Evolutionary conservation across 2,329 filamentous ascomycete species (phyloP).

Genomic region (Pleurostoma richardsiae): DNA sequence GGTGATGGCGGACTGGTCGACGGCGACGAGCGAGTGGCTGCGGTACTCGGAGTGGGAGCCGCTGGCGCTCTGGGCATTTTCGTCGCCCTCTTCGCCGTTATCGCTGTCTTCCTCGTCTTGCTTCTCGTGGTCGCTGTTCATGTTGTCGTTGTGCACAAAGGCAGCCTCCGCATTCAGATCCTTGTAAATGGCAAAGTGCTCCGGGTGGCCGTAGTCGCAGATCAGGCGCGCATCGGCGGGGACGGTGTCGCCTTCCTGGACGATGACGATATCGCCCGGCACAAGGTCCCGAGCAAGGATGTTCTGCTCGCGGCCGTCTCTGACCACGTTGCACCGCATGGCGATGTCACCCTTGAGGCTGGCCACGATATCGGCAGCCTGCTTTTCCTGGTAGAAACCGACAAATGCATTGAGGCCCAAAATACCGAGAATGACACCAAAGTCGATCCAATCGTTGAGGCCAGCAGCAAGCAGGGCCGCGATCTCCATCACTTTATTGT

Average conservation of each 20-base stretch:
- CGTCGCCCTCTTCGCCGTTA: slow-evolving; percentile 4
- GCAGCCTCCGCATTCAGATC: slow-evolving; percentile 62
- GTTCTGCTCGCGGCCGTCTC: slow-evolving; percentile 59
- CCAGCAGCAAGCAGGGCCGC: slow-evolving; percentile 66
- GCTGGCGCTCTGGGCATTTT: not conserved
- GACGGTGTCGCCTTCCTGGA: slow-evolving; percentile 64
- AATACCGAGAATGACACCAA: slow-evolving; percentile 71
- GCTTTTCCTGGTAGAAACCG: slow-evolving; percentile 76
- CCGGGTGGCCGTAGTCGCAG: slow-evolving; percentile 63
- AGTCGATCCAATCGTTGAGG: slow-evolving; percentile 69
- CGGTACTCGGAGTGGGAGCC: slow-evolving; percentile 2
- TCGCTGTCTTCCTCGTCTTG: slow-evolving; percentile 3
- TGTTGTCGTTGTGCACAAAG: slow-evolving; percentile 46
- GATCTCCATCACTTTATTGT: slow-evolving; percentile 60
- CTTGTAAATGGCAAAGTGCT: slow-evolving; percentile 37
- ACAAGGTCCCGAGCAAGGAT: slow-evolving; percentile 68
- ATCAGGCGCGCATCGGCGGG: slow-evolving; percentile 65
- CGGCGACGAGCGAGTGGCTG: slow-evolving; percentile 7
- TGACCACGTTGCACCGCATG: slow-evolving; percentile 63
- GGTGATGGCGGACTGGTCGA: slow-evolving; percentile 54
- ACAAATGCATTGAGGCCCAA: slow-evolving; percentile 66
- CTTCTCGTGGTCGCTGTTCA: slow-evolving; percentile 1
- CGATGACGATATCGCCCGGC: slow-evolving; percentile 64
- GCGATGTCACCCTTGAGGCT: slow-evolving; percentile 70
- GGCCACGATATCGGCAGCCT: slow-evolving; percentile 68